Base-by-base conservation (phyloP, 2,329 filamentous ascomycete species). In the Cyanodermella asteris region DNA sequence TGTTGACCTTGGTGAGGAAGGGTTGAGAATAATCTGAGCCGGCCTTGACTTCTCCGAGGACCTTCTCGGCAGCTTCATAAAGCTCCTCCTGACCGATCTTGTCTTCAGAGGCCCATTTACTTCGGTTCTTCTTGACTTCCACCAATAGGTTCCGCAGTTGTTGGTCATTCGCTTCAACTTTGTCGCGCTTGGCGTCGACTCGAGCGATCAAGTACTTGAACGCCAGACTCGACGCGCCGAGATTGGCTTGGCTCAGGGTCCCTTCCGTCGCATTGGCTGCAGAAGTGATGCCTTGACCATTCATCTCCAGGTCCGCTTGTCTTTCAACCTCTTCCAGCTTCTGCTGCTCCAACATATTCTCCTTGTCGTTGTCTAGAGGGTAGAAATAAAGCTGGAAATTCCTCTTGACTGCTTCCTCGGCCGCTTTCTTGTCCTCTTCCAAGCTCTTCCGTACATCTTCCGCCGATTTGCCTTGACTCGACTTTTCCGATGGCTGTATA, bases 71-170 rank as follows among this genome's bases (percentile, higher is more conserved):
- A 7, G 87, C 80, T 53, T 97, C 87, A 45, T 97, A 97, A 5
- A 97, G 61, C 49, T 97, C 87, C 49, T 97, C 87, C 49, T 97
- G 87, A 31, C 87, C 84, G 32, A 97, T 74, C 37, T 90, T 87
- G 38, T 97, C 87, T 48, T 94, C 87, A 45, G 76, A 94, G 4
- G 87, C 84, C 87, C 87, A 97, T 52, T 97, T 97, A 50, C 84
- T 94, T 40, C 87, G 64, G 39, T 94, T 94, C 49, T 94, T 97
- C 34, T 87, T 69, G 11, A 97, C 87, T 49, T 97, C 87, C 39
- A 87, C 93, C 64, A 97, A 91, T 30, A 97, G 55, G 24, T 74
- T 78, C 31, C 87, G 70, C 31, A 97, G 58, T 43, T 97, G 84
- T 13, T 81, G 75, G 52, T 97, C 87, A 1, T 82, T 91, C 11